Base-by-base conservation (phyloP, 768 basidiomycete species). In the Rhizopogon vinicolor region DNA sequence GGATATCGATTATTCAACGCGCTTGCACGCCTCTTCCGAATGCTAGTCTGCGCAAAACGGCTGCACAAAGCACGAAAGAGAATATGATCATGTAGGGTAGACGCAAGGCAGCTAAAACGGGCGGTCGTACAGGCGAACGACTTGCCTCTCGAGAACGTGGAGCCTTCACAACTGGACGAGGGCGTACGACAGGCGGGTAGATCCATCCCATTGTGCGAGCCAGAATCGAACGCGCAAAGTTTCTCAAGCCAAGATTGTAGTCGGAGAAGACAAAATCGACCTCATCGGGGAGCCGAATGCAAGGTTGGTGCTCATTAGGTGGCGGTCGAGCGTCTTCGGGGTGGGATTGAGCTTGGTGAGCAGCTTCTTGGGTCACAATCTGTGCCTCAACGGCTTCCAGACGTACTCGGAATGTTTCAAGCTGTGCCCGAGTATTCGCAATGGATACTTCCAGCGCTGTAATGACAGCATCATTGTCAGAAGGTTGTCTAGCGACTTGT, bases 51-150 rank as follows among this genome's bases (percentile, higher is more conserved):
- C 69, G 63, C 41, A 69, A 54, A 33, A 71, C 46, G 33, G 59
- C 60, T 25, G 60, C 60, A 48, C 68, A 69, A 18, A 69, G 41
- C 19, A 64, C 61, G 28, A 69, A 64, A 19, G 68, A 71, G 43
- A 71, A 46, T 37, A 64, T 13, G 22, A 69, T 40, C 18, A 71
- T 42, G 51, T 61, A 69, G 6, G 68, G 62, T 46, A 62, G 35
- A 29, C 57, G 65, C 18, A 42, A 51, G 12, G 60, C 16, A 3
- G 46, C 42, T 13, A 59, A 49, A 16, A 39, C 31, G 18, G 41
- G 49, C 33, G 19, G 33, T 52, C 53, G 67, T 8, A 10, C 50
- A 1, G 55, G 53, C 37, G 60, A 42, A 28, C 10, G 33, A 33
- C 41, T 50, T 7, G 22, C 44, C 28, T 56, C 39, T 19, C 49